Evolutionary conservation across 306 rosid genomes (phyloP).

Genomic region (Cotoneaster glaucophyllus): DNA sequence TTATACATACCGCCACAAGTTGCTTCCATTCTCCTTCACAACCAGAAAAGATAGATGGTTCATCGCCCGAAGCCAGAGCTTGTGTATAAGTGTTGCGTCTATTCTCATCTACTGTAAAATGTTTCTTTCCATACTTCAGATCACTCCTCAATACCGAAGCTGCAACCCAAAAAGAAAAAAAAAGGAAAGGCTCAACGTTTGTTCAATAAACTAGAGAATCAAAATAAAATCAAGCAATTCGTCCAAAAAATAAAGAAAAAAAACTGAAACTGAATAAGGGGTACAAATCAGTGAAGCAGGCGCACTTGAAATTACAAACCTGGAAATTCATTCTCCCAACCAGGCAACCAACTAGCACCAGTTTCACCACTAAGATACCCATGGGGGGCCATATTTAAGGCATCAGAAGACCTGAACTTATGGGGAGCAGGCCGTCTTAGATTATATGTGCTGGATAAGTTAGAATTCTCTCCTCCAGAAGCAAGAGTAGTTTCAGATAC

Average conservation of each 20-base stretch:
- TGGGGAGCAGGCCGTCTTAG: conserved; percentile 41
- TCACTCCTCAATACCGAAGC: conserved; percentile 85
- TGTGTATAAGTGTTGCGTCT: conserved; percentile 69
- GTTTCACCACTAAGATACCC: conserved; percentile 45
- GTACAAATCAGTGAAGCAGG: neutral
- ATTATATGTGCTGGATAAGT: conserved; percentile 56
- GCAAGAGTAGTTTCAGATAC: conserved; percentile 57
- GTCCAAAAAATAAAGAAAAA: neutral
- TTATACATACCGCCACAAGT: conserved; percentile 53
- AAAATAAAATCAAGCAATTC: neutral
- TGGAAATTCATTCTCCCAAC: conserved; percentile 93
- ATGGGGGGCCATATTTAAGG: conserved; percentile 33
- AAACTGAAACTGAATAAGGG: neutral
- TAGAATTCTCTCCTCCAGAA: conserved; percentile 56
- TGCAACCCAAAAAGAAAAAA: conserved; percentile 26
- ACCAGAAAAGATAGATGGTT: conserved; percentile 31
- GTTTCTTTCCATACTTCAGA: conserved; percentile 70
- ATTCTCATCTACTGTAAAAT: conserved; percentile 66
- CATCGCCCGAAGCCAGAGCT: conserved; percentile 31
- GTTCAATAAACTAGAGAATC: neutral
- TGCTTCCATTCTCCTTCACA: conserved; percentile 62
- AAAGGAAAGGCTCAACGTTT: neutral
- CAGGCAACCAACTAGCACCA: conserved; percentile 48
- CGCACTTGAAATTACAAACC: conserved; percentile 26
- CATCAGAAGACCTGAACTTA: conserved; percentile 43